Percentiles rank a stretch among this genome's conserved stretches.
Evolutionary conservation across 2,329 filamentous ascomycete genomes (phyloP).

Genomic region (Hypoxylon sp.): DNA sequence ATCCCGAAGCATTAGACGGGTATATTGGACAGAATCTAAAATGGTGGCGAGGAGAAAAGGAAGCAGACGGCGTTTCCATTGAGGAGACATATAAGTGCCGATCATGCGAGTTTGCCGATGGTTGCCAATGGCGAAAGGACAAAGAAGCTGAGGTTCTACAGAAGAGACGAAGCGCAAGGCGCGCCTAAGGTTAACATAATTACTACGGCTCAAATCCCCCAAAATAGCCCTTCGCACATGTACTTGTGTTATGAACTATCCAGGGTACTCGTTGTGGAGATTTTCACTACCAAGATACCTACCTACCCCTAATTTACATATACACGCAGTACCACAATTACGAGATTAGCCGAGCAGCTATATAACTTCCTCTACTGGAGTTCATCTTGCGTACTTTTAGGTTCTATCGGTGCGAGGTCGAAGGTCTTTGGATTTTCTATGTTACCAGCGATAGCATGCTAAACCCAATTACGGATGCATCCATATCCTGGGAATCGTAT

Average conservation of each 20-base stretch:
- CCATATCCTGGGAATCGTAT: neutral
- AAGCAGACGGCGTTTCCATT: slow-evolving; percentile 80
- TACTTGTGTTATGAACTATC: no score
- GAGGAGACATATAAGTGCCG: slow-evolving; percentile 92
- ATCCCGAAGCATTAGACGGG: slow-evolving; percentile 70
- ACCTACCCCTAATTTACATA: neutral
- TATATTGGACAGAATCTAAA: slow-evolving; percentile 79
- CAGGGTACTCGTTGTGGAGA: no score
- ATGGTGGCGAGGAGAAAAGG: slow-evolving; percentile 89
- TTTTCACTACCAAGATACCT: neutral
- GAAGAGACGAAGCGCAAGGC: slow-evolving; percentile 34
- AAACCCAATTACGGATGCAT: neutral
- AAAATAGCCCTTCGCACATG: neutral
- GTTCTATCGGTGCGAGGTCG: neutral
- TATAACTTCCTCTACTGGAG: neutral
- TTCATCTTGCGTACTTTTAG: neutral
- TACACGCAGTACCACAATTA: neutral
- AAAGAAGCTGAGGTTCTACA: slow-evolving; percentile 70
- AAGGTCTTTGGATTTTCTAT: neutral
- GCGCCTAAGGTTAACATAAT: slow-evolving; percentile 1
- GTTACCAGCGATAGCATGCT: neutral
- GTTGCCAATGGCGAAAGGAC: slow-evolving; percentile 80
- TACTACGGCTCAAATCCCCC: neutral
- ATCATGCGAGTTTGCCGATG: slow-evolving; percentile 84
- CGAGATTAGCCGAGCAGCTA: neutral